phyloP scores from a whole-genome alignment of 441 rosid genomes.

The Adansonia gregorii region DNA sequence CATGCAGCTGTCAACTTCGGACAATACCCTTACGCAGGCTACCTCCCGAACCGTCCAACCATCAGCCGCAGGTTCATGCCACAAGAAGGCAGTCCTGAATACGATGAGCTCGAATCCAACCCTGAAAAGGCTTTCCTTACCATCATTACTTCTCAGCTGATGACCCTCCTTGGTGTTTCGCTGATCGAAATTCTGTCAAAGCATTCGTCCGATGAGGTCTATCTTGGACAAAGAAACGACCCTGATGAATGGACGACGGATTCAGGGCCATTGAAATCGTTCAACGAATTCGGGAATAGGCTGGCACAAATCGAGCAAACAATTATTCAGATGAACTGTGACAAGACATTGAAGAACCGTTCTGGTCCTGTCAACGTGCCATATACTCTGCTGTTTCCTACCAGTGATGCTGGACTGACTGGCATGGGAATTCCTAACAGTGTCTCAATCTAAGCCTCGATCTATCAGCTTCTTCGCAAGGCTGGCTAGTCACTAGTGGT shows the following conservation, averaged over 20 bases:
- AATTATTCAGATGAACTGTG: conserved; percentile 50
- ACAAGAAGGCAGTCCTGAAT: not conserved
- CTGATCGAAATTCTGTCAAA: conserved; percentile 63
- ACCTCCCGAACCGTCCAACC: not conserved
- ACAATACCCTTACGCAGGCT: not conserved
- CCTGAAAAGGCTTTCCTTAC: not conserved
- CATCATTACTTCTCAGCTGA: not conserved
- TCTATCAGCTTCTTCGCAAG: too few relatives aligned
- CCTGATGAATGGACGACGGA: conserved; percentile 63
- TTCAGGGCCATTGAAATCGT: conserved; percentile 42
- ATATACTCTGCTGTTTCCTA: conserved; percentile 51
- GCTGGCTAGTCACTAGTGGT: too few relatives aligned
- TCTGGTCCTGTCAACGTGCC: conserved; percentile 57
- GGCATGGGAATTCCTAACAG: conserved; percentile 67
- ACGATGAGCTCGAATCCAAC: not conserved
- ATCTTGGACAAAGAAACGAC: conserved; percentile 59
- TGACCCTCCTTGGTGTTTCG: conserved; percentile 57
- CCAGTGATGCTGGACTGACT: conserved; percentile 54
- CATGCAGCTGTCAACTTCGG: not conserved
- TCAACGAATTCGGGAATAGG: conserved; percentile 55
- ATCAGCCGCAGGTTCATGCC: conserved; percentile 1
- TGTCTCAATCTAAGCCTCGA: conserved; percentile 41
- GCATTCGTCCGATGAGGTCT: conserved; percentile 67
- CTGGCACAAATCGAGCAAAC: conserved; percentile 44
- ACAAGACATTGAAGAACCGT: conserved; percentile 48